Evolutionary conservation across 2,329 filamentous ascomycete genomes (phyloP).

Genomic region (Phaeosphaeria sp.): DNA sequence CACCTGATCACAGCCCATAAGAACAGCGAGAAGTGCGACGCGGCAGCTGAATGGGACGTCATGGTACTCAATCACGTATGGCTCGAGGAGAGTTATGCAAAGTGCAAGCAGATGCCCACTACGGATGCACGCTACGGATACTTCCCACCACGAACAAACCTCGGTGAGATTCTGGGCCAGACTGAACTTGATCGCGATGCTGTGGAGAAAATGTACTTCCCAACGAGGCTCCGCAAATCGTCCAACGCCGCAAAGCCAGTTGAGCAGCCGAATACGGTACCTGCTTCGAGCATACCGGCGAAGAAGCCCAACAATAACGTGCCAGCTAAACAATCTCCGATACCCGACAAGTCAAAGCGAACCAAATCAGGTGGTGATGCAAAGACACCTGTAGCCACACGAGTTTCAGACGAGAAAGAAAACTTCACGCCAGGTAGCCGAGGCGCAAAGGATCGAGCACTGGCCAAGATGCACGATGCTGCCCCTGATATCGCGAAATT

Average conservation of each 20-base stretch:
- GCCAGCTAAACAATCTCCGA: constrained; percentile 32
- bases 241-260: constrained; percentile 28
- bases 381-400: constrained; percentile 60
- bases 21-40: constrained; percentile 90
- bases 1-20: constrained; percentile 92
- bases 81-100: constrained; percentile 96
- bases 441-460: constrained; percentile 85
- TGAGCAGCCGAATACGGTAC: constrained; percentile 19
- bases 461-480: constrained; percentile 76
- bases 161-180: constrained; percentile 91
- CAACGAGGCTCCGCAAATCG: constrained; percentile 31
- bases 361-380: constrained; percentile 35
- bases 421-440: constrained; percentile 85
- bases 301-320: constrained; percentile 21
- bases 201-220: constrained; percentile 73
- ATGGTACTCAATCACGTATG: constrained; percentile 92
- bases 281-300: constrained; percentile 29
- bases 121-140: constrained; percentile 80
- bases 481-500: constrained; percentile 88
- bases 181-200: constrained; percentile 78
- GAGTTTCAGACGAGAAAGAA: constrained; percentile 69
- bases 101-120: constrained; percentile 76
- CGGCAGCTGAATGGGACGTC: constrained; percentile 91
- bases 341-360: constrained; percentile 34
- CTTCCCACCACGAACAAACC: constrained; percentile 87